Evolutionary conservation across 345 rosid species (phyloP), one percentile per base, ranked within the genome.

Genomic region (Fremontodendron californicum): DNA sequence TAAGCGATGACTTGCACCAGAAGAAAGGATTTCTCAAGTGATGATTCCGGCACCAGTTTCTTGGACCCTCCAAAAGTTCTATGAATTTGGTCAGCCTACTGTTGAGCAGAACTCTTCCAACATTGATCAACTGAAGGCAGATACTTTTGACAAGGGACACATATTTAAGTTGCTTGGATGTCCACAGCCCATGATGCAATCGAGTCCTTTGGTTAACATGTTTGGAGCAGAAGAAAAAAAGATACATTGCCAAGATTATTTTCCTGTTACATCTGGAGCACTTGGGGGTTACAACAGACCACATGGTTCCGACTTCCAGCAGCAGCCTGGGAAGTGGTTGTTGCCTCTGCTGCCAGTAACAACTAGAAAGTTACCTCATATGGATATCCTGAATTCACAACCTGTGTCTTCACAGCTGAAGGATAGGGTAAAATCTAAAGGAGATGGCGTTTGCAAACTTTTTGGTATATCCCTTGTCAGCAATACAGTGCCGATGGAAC

Each of bases 181-280:
- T 62, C 83, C 87, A 0, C 77, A 82, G 80, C 57, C 90, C 48
- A 71, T 77, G 62, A 80, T 80, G 86, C 71, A 82, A 29, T 63
- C 85, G 13, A 77, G 78, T 27, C 74, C 75, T 33, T 78, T 81
- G 0, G 71, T 81, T 60, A 89, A 79, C 66, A 52, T 89, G 81
- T 60, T 77, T 15, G 86, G 85, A 19, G 75, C 40, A 9, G 81
- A 84, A 76, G 80, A 79, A 42, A 57, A 52, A 51, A 84, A 80
- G 21, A 31, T 49, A 63, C 33, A 64, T 15, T 80, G 67, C 25
- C 84, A 74, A 33, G 29, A 75, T 43, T 83, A 60, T 27, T 64
- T 60, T 3, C 79, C 80, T 75, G 49, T 71, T 15, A 78, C 77
- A 77, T 75, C 66, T 48, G 61, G 81, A 64, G 75, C 78, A 58